Conservation (phyloP, 164 flowering plant species). For the Stephania japonica region DNA sequence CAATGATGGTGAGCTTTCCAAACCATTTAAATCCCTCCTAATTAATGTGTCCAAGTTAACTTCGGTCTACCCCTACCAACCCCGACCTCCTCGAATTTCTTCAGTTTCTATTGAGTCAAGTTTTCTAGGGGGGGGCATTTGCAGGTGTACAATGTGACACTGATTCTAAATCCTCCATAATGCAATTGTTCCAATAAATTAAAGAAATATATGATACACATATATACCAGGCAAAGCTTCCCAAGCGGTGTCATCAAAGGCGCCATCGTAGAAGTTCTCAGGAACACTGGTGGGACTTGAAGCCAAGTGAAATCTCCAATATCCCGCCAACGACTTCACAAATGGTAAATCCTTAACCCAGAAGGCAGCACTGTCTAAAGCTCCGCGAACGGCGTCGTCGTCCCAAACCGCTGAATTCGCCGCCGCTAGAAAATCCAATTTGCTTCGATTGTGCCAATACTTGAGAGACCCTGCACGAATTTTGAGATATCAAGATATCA, state of each 20-base stretch:
- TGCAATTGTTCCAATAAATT: neutral
- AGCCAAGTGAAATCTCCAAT: slow-evolving; percentile 83
- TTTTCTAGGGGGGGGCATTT: no score
- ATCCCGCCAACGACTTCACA: slow-evolving; percentile 79
- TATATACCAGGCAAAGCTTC: slow-evolving; percentile 75
- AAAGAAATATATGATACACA: slow-evolving; percentile 5
- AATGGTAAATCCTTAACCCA: slow-evolving; percentile 88
- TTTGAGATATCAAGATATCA: neutral
- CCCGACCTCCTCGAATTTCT: no score
- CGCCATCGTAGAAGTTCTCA: slow-evolving; percentile 39
- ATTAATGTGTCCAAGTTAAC: no score
- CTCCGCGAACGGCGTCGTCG: slow-evolving; percentile 74
- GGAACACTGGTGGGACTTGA: slow-evolving; percentile 52
- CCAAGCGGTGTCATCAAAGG: slow-evolving; percentile 74
- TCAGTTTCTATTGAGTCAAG: no score
- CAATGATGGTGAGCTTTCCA: no score
- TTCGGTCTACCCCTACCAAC: no score
- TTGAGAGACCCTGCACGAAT: slow-evolving; percentile 58
- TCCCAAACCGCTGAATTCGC: slow-evolving; percentile 73
- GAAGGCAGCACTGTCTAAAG: slow-evolving; percentile 69
- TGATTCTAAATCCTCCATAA: neutral
- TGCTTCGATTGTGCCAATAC: slow-evolving; percentile 80
- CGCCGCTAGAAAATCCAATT: slow-evolving; percentile 56
- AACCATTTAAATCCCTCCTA: no score
- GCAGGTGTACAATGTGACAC: neutral